Evolutionary conservation across 352 stramenopile genomes (phyloP).

Genomic region (Globisporangium paddicum): DNA sequence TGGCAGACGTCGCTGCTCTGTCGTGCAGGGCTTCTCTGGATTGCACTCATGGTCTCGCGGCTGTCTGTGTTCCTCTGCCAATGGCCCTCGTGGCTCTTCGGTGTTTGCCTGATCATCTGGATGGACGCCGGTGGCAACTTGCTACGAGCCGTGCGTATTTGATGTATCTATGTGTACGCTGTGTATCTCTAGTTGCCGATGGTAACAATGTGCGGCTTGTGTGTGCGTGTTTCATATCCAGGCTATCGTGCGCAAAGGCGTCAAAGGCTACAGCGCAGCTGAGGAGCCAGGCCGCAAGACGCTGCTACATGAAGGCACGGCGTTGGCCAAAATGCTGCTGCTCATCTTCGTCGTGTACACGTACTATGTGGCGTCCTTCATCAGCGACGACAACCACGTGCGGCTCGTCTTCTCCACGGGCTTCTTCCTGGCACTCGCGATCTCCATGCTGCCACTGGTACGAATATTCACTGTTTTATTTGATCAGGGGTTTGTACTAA

Average conservation of each 20-base stretch:
- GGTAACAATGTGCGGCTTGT: background rate
- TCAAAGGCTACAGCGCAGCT: constrained; percentile 55
- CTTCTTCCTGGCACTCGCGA: constrained; percentile 65
- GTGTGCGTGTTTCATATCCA: background rate
- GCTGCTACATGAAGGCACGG: constrained; percentile 61
- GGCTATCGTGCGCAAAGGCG: constrained; percentile 58
- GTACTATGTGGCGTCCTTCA: constrained; percentile 52
- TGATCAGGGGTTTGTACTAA: too few species aligned
- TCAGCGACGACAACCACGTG: constrained; percentile 47
- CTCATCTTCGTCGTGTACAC: constrained; percentile 74
- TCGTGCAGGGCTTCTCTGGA: constrained; percentile 63
- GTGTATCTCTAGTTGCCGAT: background rate
- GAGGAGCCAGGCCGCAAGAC: constrained; percentile 56
- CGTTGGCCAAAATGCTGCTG: constrained; percentile 62
- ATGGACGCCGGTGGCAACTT: constrained; percentile 63
- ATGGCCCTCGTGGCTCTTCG: constrained; percentile 69
- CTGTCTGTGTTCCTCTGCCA: constrained; percentile 58
- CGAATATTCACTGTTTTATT: background rate
- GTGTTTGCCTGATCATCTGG: constrained; percentile 71
- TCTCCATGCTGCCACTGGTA: constrained; percentile 56
- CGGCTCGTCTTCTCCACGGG: constrained; percentile 52
- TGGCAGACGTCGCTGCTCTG: constrained; percentile 72
- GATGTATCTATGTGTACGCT: background rate
- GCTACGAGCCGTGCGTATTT: constrained; percentile 32
- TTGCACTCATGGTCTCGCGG: constrained; percentile 49